Base-by-base conservation (phyloP, 108 stramenopile genomes). In the Fistulifera pelliculosa region DNA sequence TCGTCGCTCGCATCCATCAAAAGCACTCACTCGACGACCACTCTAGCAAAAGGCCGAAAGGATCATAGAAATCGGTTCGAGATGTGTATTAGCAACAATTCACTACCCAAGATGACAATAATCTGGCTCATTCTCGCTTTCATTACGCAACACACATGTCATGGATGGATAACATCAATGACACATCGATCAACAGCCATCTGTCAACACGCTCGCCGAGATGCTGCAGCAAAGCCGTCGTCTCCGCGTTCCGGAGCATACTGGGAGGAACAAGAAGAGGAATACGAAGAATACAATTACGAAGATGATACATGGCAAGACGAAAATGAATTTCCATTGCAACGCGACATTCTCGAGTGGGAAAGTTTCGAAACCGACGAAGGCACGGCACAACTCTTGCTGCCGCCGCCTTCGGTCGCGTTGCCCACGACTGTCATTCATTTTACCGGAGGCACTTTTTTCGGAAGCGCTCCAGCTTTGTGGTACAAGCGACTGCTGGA, bases 401-500 rank as follows among this genome's bases (percentile, higher is more conserved):
- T 90, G 49, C 84, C 88, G n/a, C 80, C 81, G 14, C 56, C 68
- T 19, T 14, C 73, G 1, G 69, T 70, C 14, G 24, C 47, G 39
- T 38, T 44, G 4, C 90, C 90, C 2, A 71, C 61, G 6, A 72
- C 78, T 14, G 62, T 91, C 21, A 42, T 91, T 43, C 90, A 91
- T 52, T 91, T 91, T 60, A 71, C 86, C 10, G 90, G 90, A 14
- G 90, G 85, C 0, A 83, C 90, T 13, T 69, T 83, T 54, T 83
- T 87, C 49, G 90, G 90, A 10, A 71, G 75, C 27, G 64, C 77
- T 50, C 90, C 90, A 1, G 60, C 68, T 22, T 44, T 76, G 17
- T 87, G 77, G 64, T 91, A 91, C 64, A 61, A 76, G 7, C 47
- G 60, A 21, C 58, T 87, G 10, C 54, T 91, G 41, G 82, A 84